These are phyloP conservation scores for Oryza rufipogon DNA, from an alignment of 176 grass and related monocot species.

Conservation along the genomic window DNA sequence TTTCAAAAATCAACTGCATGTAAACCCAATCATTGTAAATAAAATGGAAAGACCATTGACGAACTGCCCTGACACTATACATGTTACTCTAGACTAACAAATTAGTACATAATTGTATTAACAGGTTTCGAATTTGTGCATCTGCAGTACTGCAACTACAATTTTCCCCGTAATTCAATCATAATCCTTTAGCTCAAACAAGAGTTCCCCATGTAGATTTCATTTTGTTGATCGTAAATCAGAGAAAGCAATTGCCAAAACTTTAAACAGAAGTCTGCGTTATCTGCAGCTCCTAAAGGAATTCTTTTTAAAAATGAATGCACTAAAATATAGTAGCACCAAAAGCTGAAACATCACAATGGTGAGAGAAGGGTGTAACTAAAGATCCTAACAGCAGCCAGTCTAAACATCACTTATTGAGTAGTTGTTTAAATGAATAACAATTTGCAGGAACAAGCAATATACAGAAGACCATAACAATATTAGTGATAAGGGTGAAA, in stretches of 20 bases:
- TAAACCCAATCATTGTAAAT: neutral
- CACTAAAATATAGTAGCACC: too few species aligned
- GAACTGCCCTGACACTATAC: neutral
- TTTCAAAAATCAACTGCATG: neutral
- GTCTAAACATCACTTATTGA: neutral
- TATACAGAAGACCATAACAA: neutral
- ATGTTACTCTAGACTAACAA: neutral
- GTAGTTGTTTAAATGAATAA: neutral
- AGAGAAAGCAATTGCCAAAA: too few species aligned
- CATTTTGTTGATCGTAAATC: too few species aligned
- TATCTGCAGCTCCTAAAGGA: too few species aligned
- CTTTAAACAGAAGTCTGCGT: too few species aligned
- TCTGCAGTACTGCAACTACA: neutral
- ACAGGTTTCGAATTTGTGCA: neutral
- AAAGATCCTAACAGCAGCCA: neutral
- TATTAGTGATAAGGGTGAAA: neutral
- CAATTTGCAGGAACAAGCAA: neutral
- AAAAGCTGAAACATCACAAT: neutral
- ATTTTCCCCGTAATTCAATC: neutral
- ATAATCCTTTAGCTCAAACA: too few species aligned
- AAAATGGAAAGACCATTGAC: neutral
- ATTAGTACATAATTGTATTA: too few species aligned
- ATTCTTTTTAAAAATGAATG: too few species aligned
- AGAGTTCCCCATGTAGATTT: too few species aligned
- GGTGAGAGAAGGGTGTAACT: neutral